These are phyloP conservation scores for Osmanthus fragrans DNA, from an alignment of 257 asterid species.

Conservation along the genomic window DNA sequence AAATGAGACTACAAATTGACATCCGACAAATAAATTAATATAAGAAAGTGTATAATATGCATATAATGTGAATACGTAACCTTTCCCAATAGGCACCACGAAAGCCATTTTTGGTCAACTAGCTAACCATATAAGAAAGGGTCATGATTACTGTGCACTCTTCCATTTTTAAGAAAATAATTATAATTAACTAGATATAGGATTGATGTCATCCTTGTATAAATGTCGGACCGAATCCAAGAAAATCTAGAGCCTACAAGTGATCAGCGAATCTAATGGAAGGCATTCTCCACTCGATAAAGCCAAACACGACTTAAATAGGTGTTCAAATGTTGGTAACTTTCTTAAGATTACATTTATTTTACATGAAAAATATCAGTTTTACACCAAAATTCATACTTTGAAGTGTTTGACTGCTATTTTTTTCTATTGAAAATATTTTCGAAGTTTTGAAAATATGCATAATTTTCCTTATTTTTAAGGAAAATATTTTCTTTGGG, in stretches of 20 bases:
- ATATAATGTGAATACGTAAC: slow-evolving; percentile 28
- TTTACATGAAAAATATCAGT: too few species aligned
- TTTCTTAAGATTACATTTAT: too few species aligned
- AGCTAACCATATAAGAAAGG: slow-evolving; percentile 3
- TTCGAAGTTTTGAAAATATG: too few species aligned
- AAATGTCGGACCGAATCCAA: slow-evolving; percentile 9
- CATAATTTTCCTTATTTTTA: too few species aligned
- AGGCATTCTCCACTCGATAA: too few species aligned
- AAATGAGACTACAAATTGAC: neutral
- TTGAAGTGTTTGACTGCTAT: too few species aligned
- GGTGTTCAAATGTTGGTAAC: too few species aligned
- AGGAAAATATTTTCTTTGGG: too few species aligned
- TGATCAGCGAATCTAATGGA: neutral
- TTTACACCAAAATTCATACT: too few species aligned
- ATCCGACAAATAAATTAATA: neutral
- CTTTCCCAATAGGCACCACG: slow-evolving; percentile 25
- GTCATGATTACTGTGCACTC: too few species aligned
- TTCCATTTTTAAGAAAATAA: neutral
- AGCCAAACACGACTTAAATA: too few species aligned
- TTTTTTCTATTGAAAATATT: too few species aligned
- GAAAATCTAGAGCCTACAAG: slow-evolving; percentile 5
- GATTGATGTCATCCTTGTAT: neutral
- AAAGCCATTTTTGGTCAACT: slow-evolving; percentile 39
- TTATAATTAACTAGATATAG: slow-evolving; percentile 3
- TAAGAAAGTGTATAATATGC: neutral